Evolutionary conservation across 2,329 filamentous ascomycete species (phyloP).

Genomic region (Apiospora marii): DNA sequence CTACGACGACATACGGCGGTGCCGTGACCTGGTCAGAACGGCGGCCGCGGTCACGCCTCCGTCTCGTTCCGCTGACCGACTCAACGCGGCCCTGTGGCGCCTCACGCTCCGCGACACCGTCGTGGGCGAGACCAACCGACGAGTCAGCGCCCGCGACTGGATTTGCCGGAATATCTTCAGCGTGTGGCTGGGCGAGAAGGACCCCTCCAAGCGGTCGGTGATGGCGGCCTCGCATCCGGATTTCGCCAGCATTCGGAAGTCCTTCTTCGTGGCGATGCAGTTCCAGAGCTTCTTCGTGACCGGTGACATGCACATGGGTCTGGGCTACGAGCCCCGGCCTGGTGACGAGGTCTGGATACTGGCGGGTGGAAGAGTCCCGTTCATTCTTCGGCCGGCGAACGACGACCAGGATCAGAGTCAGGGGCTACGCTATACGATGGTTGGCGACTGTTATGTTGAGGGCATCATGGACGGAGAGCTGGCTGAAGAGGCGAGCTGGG

Average conservation of each 20-base stretch:
- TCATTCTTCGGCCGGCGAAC: slow-evolving; percentile 15
- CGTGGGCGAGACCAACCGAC: background rate
- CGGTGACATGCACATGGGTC: slow-evolving; percentile 17
- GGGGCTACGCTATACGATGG: slow-evolving; percentile 3
- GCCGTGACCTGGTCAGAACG: background rate
- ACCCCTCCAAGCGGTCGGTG: slow-evolving; percentile 5
- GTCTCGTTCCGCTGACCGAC: background rate
- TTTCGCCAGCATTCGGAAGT: background rate
- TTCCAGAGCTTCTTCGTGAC: slow-evolving; percentile 20
- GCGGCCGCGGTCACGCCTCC: background rate
- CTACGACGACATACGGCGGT: background rate
- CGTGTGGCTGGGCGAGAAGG: slow-evolving; percentile 17
- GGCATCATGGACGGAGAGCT: slow-evolving; percentile 28
- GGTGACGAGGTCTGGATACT: slow-evolving; percentile 25
- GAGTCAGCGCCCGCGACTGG: slow-evolving; percentile 23
- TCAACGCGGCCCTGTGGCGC: background rate
- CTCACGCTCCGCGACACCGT: slow-evolving; percentile 7
- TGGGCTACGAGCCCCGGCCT: slow-evolving; percentile 9
- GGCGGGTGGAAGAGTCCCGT: slow-evolving; percentile 19
- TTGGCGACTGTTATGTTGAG: slow-evolving; percentile 26
- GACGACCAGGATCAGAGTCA: background rate
- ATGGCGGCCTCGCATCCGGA: background rate
- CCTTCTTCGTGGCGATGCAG: slow-evolving; percentile 9
- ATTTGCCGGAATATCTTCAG: slow-evolving; percentile 10
- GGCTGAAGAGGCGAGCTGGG: background rate